Evolutionary conservation across 495 filamentous ascomycete genomes (phyloP).

Genomic region (Extremus antarcticus): DNA sequence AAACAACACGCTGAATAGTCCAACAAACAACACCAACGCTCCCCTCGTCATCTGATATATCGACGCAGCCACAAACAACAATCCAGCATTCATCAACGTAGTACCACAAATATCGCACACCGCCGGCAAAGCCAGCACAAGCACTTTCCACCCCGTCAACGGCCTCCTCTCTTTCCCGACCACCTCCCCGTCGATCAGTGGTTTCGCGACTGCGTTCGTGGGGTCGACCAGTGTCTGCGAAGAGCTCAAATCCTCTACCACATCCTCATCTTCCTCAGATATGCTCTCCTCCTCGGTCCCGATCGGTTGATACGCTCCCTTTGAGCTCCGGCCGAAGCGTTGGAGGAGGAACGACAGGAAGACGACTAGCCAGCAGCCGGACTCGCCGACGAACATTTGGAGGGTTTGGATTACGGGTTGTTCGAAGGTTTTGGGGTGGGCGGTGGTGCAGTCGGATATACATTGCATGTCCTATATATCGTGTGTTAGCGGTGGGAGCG

Average conservation of each 20-base stretch:
- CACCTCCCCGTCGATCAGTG: slow-evolving; percentile 27
- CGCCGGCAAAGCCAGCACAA: slow-evolving; percentile 73
- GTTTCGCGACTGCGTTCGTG: slow-evolving; percentile 43
- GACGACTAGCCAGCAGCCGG: slow-evolving; percentile 85
- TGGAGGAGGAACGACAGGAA: slow-evolving; percentile 51
- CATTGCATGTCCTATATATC: slow-evolving; percentile 79
- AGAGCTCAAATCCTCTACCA: slow-evolving; percentile 23
- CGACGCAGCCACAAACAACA: slow-evolving; percentile 84
- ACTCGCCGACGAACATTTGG: slow-evolving; percentile 91
- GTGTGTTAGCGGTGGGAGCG: neutral
- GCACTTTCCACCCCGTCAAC: slow-evolving; percentile 60
- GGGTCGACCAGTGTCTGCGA: slow-evolving; percentile 23
- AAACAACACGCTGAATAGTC: slow-evolving; percentile 88
- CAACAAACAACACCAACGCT: slow-evolving; percentile 88
- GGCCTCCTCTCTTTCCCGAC: slow-evolving; percentile 36
- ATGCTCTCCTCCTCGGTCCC: slow-evolving; percentile 17
- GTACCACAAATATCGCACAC: slow-evolving; percentile 91
- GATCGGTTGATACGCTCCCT: slow-evolving; percentile 54
- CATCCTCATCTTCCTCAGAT: slow-evolving; percentile 27
- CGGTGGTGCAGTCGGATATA: slow-evolving; percentile 77
- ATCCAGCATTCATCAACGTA: slow-evolving; percentile 90
- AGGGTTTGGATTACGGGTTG: slow-evolving; percentile 93
- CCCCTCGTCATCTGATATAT: slow-evolving; percentile 99
- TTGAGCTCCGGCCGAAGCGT: slow-evolving; percentile 34
- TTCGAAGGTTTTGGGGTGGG: slow-evolving; percentile 60